Percentiles rank a stretch among this genome's conserved stretches.
phyloP scores from a whole-genome alignment of 345 rosid species.

The Bruguiera sexangula region DNA sequence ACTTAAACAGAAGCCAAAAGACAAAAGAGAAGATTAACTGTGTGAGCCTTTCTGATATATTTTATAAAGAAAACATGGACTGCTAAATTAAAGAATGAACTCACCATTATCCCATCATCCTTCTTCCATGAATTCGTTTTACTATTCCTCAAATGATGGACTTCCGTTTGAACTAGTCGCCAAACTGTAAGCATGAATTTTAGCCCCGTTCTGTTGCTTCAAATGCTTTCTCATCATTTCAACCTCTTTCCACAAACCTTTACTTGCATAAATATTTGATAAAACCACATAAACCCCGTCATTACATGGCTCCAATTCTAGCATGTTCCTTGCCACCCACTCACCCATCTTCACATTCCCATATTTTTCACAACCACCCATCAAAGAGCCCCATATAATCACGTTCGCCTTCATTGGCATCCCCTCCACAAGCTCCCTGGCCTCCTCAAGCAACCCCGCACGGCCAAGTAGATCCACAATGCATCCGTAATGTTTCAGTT shows the following conservation, averaged over 20 bases:
- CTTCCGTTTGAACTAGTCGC: slow-evolving; percentile 29
- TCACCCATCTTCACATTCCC: slow-evolving; percentile 75
- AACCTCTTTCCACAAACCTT: slow-evolving; percentile 76
- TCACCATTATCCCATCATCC: not conserved
- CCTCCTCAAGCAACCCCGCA: slow-evolving; percentile 66
- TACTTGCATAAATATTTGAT: slow-evolving; percentile 73
- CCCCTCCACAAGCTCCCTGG: slow-evolving; percentile 55
- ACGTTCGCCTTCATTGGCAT: slow-evolving; percentile 80
- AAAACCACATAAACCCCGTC: slow-evolving; percentile 81
- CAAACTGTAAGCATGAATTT: slow-evolving; percentile 67
- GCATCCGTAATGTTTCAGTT: slow-evolving; percentile 69
- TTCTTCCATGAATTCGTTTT: too few relatives aligned
- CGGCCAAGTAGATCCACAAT: slow-evolving; percentile 75
- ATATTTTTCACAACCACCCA: slow-evolving; percentile 89
- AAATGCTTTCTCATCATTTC: slow-evolving; percentile 60
- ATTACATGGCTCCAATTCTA: slow-evolving; percentile 71
- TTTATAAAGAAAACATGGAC: not conserved
- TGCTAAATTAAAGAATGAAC: not conserved
- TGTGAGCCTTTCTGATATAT: not conserved
- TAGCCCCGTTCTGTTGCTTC: slow-evolving; percentile 51
- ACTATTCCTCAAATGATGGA: not conserved
- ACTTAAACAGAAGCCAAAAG: not conserved
- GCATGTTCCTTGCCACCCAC: slow-evolving; percentile 70
- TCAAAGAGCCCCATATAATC: slow-evolving; percentile 76
- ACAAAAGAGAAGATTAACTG: not conserved